These are phyloP conservation scores for Pecoramyces ruminantium DNA, from an alignment of 192 early-diverging fungal species.

Conservation along the genomic window DNA sequence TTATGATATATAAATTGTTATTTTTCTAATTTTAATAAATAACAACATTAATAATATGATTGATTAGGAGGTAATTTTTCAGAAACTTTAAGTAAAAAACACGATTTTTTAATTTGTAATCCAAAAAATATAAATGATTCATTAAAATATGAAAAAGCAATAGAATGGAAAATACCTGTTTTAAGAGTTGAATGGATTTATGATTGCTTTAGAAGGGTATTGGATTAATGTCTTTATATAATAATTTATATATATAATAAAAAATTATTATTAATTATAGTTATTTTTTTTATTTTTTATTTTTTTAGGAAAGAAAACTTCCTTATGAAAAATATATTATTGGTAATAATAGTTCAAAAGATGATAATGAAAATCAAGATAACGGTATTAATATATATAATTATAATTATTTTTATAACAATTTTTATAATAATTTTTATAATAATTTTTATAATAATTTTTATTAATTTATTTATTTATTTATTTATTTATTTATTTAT, in stretches of 20 bases:
- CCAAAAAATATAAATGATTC: background rate
- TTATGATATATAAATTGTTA: too few species aligned
- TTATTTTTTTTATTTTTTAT: background rate
- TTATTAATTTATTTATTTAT: too few species aligned
- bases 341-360: background rate
- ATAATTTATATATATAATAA: background rate
- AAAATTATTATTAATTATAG: background rate
- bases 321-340: background rate
- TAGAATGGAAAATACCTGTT: slow-evolving; percentile 19
- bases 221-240: too few species aligned
- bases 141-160: slow-evolving; percentile 10
- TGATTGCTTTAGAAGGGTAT: slow-evolving; percentile 7
- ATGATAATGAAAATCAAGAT: background rate
- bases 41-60: too few species aligned
- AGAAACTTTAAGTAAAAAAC: background rate
- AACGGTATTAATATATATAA: background rate
- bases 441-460: too few species aligned
- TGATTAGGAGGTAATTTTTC: background rate
- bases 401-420: too few species aligned
- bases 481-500: too few species aligned
- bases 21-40: too few species aligned
- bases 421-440: too few species aligned
- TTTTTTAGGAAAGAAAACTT: background rate
- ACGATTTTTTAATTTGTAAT: slow-evolving; percentile 6
- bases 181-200: slow-evolving; percentile 16